phyloP scores from a whole-genome alignment of 768 basidiomycete genomes.

The Crassisporium funariophilum region DNA sequence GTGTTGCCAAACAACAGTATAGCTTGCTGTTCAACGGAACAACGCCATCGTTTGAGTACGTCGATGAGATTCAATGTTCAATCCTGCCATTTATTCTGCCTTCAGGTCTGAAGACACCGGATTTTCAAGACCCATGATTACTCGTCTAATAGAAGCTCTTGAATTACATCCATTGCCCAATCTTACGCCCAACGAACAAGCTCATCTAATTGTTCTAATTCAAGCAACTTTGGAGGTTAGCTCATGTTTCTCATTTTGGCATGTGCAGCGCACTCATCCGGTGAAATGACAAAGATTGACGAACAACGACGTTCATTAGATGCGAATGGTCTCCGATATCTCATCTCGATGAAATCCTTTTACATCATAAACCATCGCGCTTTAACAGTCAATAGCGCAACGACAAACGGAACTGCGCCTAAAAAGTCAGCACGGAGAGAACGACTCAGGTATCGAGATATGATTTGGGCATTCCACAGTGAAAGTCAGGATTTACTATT shows the following conservation, averaged over 20 bases:
- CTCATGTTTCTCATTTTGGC: slow-evolving; percentile 3
- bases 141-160: slow-evolving; percentile 61
- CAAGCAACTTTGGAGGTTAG: slow-evolving; percentile 84
- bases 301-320: slow-evolving; percentile 91
- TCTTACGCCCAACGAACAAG: slow-evolving; percentile 78
- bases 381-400: slow-evolving; percentile 44
- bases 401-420: slow-evolving; percentile 42
- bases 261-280: slow-evolving; percentile 5
- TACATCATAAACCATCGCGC: slow-evolving; percentile 78
- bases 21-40: slow-evolving; percentile 55
- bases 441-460: slow-evolving; percentile 89
- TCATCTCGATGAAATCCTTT: slow-evolving; percentile 91
- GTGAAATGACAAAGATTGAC: slow-evolving; percentile 60
- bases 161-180: slow-evolving; percentile 68
- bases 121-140: slow-evolving; percentile 65
- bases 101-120: slow-evolving; percentile 44
- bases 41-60: slow-evolving; percentile 46
- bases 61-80: neutral
- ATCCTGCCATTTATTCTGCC: neutral
- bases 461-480: slow-evolving; percentile 97
- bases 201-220: slow-evolving; percentile 80
- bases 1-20: slow-evolving; percentile 41
- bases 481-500: slow-evolving; percentile 89
- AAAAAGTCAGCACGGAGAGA: slow-evolving; percentile 61
- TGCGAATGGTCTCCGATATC: slow-evolving; percentile 88